Percentiles rank a stretch among this genome's conserved stretches.
These are phyloP conservation scores for Globisporangium polare DNA, from an alignment of 352 stramenopile species.

Conservation along the genomic window DNA sequence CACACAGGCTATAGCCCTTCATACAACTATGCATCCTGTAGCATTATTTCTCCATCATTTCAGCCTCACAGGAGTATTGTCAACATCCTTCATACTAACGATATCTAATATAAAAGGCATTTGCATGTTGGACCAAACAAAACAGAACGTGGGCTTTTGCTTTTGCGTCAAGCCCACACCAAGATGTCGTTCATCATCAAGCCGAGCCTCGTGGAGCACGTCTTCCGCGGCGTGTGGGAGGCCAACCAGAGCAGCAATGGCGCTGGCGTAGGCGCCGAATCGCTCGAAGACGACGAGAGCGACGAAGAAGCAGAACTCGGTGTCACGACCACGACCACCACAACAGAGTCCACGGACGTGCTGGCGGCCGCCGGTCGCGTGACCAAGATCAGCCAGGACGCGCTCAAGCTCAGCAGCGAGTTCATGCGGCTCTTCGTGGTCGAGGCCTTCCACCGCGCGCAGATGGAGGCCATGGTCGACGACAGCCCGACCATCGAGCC, in stretches of 20 bases:
- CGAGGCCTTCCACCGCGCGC: slow-evolving; percentile 68
- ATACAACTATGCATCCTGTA: too few species aligned
- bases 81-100: not conserved
- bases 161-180: too few species aligned
- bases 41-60: not conserved
- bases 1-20: too few species aligned
- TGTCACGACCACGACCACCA: not conserved
- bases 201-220: slow-evolving; percentile 58
- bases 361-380: slow-evolving; percentile 28
- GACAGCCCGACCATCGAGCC: slow-evolving; percentile 68
- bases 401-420: slow-evolving; percentile 72
- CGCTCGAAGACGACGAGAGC: slow-evolving; percentile 29
- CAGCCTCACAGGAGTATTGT: not conserved
- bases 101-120: not conserved
- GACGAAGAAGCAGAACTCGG: slow-evolving; percentile 39
- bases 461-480: slow-evolving; percentile 87
- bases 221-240: slow-evolving; percentile 66
- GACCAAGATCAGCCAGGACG: slow-evolving; percentile 71
- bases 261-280: not conserved
- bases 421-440: slow-evolving; percentile 74
- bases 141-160: too few species aligned
- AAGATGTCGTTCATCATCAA: slow-evolving; percentile 42
- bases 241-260: slow-evolving; percentile 16
- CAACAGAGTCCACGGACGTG: slow-evolving; percentile 15
- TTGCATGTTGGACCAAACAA: too few species aligned